Evolutionary conservation across 192 early-diverging fungal genomes (phyloP), one percentile per base, ranked within the genome.

Genomic region (Mycoemilia scoparia): DNA sequence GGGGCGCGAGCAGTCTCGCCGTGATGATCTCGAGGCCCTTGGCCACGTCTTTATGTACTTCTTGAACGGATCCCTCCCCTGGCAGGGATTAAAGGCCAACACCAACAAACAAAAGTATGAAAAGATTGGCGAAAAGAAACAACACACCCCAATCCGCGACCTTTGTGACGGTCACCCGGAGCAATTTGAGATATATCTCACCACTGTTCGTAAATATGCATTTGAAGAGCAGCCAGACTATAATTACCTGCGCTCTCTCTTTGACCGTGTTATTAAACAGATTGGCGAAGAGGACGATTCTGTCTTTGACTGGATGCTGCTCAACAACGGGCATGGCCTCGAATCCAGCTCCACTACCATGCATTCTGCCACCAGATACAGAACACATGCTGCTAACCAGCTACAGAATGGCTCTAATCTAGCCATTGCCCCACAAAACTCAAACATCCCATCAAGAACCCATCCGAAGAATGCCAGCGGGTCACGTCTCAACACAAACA

Each of bases 51-150:
- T 97, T 41, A 84, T 97, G 74, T 97, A 97, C 66, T 93, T 97
- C 57, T 66, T 97, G 58, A 73, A 86, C 31, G 86, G 89, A 15
- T 70, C 70, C 14, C 63, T 97, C 31, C 92, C 92, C 9, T 97
- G 92, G 92, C 92, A 97, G 61, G 92, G 92, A 3, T 58, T 97
- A 14, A 95, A 92, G 64, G 92, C 92, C 1, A 82, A 79, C 11
- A 91, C 86, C 39, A 97, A 97, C 70, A 89, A 93, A 53, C 89
- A 97, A 72, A 97, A 97, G 46, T 97, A 97, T 57, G 92, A 97
- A 54, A 87, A 91, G 54, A 97, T 97, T 58, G 92, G 92, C 24
- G 89, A 97, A 60, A 87, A 88, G 70, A 97, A 97, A 60, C 92
- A 90, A 47, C 73, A 73, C 24, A 83, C 84, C 0, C 65, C 67